These are phyloP conservation scores for Auriscalpium vulgare DNA, from an alignment of 768 basidiomycete genomes.

Conservation along the genomic window DNA sequence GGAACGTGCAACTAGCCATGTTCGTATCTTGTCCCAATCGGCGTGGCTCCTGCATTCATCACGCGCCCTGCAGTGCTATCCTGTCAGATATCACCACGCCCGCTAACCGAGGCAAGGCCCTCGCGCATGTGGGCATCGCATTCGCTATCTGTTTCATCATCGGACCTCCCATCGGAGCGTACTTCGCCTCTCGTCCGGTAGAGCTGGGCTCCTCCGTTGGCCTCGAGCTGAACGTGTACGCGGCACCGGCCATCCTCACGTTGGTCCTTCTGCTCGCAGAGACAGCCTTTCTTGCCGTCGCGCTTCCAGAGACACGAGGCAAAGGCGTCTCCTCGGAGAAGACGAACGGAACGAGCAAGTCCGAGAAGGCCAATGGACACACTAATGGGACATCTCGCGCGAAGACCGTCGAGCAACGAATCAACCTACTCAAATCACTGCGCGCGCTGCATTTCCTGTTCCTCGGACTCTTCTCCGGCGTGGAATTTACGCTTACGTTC, in stretches of 20 bases:
- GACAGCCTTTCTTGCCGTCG: constrained; percentile 65
- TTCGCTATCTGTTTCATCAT: constrained; percentile 93
- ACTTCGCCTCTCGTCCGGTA: constrained; percentile 84
- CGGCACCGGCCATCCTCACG: constrained; percentile 80
- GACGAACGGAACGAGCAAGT: constrained; percentile 10
- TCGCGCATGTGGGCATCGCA: constrained; percentile 91
- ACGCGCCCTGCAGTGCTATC: constrained; percentile 56
- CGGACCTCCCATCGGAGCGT: constrained; percentile 91
- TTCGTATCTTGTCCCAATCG: constrained; percentile 31
- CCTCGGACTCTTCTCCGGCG: constrained; percentile 84
- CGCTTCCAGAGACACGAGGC: constrained; percentile 82
- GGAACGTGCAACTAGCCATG: constrained; percentile 96
- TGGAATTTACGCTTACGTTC: constrained; percentile 96
- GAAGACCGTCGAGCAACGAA: constrained; percentile 36
- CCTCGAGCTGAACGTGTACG: constrained; percentile 79
- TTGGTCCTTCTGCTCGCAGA: constrained; percentile 70
- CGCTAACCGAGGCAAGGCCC: constrained; percentile 71
- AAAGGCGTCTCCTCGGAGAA: constrained; percentile 8
- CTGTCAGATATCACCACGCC: constrained; percentile 85
- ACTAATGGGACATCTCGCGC: not conserved
- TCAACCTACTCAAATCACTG: constrained; percentile 49
- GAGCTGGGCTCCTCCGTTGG: constrained; percentile 49
- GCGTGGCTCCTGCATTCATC: not conserved
- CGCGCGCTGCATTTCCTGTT: constrained; percentile 77
- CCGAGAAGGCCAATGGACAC: not conserved